Conservation (phyloP, 2,329 filamentous ascomycete species). For the Fusarium sororula region DNA sequence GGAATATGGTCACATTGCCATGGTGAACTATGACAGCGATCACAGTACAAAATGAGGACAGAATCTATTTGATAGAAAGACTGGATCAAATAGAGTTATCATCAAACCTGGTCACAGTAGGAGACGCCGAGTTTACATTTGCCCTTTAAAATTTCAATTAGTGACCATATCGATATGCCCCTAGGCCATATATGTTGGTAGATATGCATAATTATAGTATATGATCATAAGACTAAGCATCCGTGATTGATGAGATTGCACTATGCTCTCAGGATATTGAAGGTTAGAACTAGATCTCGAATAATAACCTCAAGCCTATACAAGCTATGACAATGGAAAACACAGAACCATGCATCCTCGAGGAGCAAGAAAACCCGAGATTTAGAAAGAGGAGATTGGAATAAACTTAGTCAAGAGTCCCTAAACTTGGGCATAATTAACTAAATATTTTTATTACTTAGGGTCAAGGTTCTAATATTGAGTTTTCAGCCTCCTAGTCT, state of each 20-base stretch:
- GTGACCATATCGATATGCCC: too few relatives aligned
- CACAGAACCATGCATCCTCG: not conserved
- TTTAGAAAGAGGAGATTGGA: not conserved
- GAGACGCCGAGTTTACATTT: too few relatives aligned
- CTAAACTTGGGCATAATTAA: not conserved
- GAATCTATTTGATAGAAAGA: not conserved
- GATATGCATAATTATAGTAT: not conserved
- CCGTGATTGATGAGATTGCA: too few relatives aligned
- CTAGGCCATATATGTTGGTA: too few relatives aligned
- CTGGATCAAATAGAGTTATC: not conserved
- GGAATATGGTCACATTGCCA: constrained; percentile 48
- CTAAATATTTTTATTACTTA: not conserved
- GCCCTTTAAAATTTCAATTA: too few relatives aligned
- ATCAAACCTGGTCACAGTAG: not conserved
- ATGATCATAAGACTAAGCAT: not conserved
- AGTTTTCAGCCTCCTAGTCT: not conserved
- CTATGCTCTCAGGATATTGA: too few relatives aligned
- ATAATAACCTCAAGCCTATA: too few relatives aligned
- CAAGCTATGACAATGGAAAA: not conserved
- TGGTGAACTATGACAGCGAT: constrained; percentile 50
- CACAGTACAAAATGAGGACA: constrained; percentile 11
- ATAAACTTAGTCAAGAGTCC: not conserved
- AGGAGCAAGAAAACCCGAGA: not conserved
- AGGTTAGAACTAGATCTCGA: too few relatives aligned
- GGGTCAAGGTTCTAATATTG: not conserved